Percentiles rank a stretch among this genome's conserved stretches.
Conservation (phyloP, 1,139 yeast species). For the Zhuliangozyma blackwelliae region DNA sequence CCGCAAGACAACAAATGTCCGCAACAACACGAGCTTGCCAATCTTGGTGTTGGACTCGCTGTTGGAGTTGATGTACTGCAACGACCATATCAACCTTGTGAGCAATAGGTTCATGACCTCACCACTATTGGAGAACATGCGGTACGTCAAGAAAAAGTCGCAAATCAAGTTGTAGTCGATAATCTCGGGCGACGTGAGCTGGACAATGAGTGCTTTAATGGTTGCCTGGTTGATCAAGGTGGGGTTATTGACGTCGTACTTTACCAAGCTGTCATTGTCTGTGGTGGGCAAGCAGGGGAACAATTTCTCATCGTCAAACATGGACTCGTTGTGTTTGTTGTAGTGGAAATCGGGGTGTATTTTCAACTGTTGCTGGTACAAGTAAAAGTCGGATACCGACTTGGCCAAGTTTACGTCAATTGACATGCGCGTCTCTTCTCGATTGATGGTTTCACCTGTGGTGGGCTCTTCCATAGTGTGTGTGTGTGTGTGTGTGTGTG, state of each 20-base stretch:
- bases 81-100: slow-evolving; percentile 70
- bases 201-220: slow-evolving; percentile 57
- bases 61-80: slow-evolving; percentile 40
- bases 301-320: slow-evolving; percentile 34
- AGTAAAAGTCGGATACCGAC: not conserved
- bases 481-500: not conserved
- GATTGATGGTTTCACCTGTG: slow-evolving; percentile 3
- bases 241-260: slow-evolving; percentile 32
- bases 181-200: slow-evolving; percentile 73
- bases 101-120: slow-evolving; percentile 59
- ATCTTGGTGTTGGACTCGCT: slow-evolving; percentile 34
- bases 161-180: slow-evolving; percentile 75
- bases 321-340: slow-evolving; percentile 37
- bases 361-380: not conserved
- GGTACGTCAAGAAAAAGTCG: slow-evolving; percentile 81
- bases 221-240: slow-evolving; percentile 39
- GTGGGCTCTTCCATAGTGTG: not conserved
- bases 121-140: slow-evolving; percentile 60
- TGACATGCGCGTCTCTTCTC: not conserved
- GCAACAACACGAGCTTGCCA: slow-evolving; percentile 69
- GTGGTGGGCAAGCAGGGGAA: slow-evolving; percentile 29
- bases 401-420: not conserved
- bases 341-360: slow-evolving; percentile 25
- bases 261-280: slow-evolving; percentile 20
- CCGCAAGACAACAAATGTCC: slow-evolving; percentile 83